These are phyloP conservation scores for Paramarasmius palmivorus DNA, from an alignment of 1,284 basidiomycete genomes.

Conservation along the genomic window DNA sequence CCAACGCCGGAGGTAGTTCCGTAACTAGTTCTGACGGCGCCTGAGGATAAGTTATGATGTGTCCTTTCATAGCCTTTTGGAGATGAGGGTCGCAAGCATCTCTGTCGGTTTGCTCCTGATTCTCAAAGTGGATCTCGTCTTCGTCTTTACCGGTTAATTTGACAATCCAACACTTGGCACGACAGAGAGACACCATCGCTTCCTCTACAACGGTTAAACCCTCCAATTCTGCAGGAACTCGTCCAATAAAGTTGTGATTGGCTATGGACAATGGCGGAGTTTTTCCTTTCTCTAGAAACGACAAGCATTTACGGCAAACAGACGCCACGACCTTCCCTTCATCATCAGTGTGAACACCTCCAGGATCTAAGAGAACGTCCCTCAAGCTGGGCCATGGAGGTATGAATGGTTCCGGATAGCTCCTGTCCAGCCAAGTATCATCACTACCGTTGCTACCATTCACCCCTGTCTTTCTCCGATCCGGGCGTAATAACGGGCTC, in stretches of 20 bases:
- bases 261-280: slow-evolving; percentile 17
- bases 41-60: slow-evolving; percentile 38
- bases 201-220: slow-evolving; percentile 31
- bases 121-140: too few relatives aligned
- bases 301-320: neutral
- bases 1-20: slow-evolving; percentile 31
- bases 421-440: too few relatives aligned
- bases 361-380: too few relatives aligned
- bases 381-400: too few relatives aligned
- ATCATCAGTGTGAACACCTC: too few relatives aligned
- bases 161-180: slow-evolving; percentile 26
- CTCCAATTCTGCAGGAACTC: slow-evolving; percentile 24
- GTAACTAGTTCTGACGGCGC: slow-evolving; percentile 22
- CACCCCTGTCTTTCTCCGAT: too few relatives aligned
- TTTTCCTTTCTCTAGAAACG: neutral
- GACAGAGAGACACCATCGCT: slow-evolving; percentile 27
- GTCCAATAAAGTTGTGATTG: slow-evolving; percentile 25
- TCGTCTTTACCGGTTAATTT: slow-evolving; percentile 21
- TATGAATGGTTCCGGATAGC: too few relatives aligned
- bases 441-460: too few relatives aligned
- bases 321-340: too few relatives aligned
- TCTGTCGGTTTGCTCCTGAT: too few relatives aligned
- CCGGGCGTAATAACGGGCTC: too few relatives aligned
- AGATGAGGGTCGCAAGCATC: too few relatives aligned
- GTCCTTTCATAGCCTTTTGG: slow-evolving; percentile 33